A percentile compares a stretch with the other conserved stretches of the same genome.
Conservation (phyloP, 2,329 filamentous ascomycete species). For the Eutypa lata region DNA sequence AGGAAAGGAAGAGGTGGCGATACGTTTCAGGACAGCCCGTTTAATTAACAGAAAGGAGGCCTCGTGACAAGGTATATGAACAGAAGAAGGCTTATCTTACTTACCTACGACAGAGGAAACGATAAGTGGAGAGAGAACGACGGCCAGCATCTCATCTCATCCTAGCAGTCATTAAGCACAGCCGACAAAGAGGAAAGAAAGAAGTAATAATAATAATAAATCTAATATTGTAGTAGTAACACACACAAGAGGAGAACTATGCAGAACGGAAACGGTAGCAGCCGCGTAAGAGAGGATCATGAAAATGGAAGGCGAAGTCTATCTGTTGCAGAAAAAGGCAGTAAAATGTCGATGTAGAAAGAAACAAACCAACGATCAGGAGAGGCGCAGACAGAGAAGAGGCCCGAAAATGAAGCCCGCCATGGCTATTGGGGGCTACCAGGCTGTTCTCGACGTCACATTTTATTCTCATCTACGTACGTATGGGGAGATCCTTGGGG, state of each 20-base stretch:
- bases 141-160: conserved; percentile 34
- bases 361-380: background rate
- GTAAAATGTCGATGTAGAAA: background rate
- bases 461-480: background rate
- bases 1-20: conserved; percentile 6
- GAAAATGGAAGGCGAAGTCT: background rate
- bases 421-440: background rate
- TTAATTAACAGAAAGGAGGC: conserved; percentile 9
- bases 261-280: background rate
- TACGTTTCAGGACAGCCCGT: conserved; percentile 19
- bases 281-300: background rate
- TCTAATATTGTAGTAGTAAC: conserved; percentile 1
- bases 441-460: background rate
- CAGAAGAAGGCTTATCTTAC: conserved; percentile 13
- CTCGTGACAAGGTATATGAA: conserved; percentile 20
- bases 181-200: conserved; percentile 22
- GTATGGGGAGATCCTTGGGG: background rate
- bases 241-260: background rate
- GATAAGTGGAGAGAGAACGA: conserved; percentile 24
- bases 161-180: conserved; percentile 23
- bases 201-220: conserved; percentile 12
- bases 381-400: background rate
- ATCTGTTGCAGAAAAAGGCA: background rate
- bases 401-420: background rate
- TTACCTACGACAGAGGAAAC: conserved; percentile 30